A percentile compares a stretch with the other conserved stretches of the same genome.
Evolutionary conservation across 768 basidiomycete genomes (phyloP).

Genomic region (Termitomyces sp.): DNA sequence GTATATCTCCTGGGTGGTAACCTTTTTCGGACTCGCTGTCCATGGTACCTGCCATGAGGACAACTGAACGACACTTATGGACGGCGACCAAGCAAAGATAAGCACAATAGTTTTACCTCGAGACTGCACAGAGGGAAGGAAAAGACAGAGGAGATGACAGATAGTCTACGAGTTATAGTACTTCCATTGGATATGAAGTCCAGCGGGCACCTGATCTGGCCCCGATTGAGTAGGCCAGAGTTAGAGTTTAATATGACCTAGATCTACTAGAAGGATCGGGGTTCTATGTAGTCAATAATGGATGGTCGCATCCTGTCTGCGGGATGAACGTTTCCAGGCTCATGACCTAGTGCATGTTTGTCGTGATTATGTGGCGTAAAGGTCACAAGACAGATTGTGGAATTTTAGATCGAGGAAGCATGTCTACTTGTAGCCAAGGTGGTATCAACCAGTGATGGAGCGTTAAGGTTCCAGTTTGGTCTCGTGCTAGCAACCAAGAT

Average conservation of each 20-base stretch:
- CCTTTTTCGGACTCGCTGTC: slow-evolving; percentile 15
- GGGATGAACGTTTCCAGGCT: neutral
- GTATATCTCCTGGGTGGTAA: slow-evolving; percentile 5
- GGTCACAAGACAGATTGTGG: neutral
- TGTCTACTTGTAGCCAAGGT: too few relatives aligned
- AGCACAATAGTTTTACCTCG: neutral
- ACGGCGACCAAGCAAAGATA: neutral
- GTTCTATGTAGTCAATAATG: slow-evolving; percentile 6
- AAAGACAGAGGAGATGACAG: neutral
- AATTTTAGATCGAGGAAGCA: neutral
- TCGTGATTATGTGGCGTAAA: neutral
- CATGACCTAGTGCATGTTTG: neutral
- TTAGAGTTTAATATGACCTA: slow-evolving; percentile 10
- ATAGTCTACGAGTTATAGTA: slow-evolving; percentile 11
- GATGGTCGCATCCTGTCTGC: neutral
- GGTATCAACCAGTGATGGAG: too few relatives aligned
- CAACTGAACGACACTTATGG: neutral
- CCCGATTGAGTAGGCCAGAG: slow-evolving; percentile 8
- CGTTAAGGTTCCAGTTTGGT: too few relatives aligned
- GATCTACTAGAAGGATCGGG: slow-evolving; percentile 1
- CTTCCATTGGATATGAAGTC: slow-evolving; percentile 10
- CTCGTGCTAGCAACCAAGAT: too few relatives aligned
- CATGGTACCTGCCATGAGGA: slow-evolving; percentile 3
- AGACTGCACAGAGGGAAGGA: neutral
- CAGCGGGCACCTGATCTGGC: slow-evolving; percentile 11